A percentile compares a stretch with the other conserved stretches of the same genome.
Evolutionary conservation across 148 eudicot genomes (phyloP).

Genomic region (Persicaria maculosa): DNA sequence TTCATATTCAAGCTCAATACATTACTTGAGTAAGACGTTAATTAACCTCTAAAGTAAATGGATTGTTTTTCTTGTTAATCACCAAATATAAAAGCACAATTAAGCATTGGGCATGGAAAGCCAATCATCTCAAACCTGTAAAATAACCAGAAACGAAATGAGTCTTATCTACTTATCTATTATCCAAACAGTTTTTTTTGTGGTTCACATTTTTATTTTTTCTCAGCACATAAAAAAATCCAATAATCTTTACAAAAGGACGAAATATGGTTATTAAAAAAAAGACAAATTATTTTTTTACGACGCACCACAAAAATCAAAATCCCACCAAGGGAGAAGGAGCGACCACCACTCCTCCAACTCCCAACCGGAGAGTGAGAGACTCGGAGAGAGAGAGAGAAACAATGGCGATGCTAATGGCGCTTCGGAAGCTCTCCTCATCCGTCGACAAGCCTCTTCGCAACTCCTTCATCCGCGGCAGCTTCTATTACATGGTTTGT

Average conservation of each 20-base stretch:
- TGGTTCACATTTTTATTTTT: slow-evolving; percentile 4
- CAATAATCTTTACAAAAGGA: background rate
- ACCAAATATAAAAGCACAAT: no score
- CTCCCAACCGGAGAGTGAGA: background rate
- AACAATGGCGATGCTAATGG: slow-evolving; percentile 87
- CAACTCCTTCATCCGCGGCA: slow-evolving; percentile 47
- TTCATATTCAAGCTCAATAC: no score
- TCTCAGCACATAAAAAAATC: background rate
- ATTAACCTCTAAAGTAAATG: no score
- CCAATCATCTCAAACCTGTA: background rate
- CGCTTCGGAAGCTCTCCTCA: slow-evolving; percentile 72
- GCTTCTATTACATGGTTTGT: slow-evolving; percentile 61
- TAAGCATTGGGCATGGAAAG: background rate
- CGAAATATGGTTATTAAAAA: background rate
- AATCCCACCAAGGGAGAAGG: slow-evolving; percentile 3
- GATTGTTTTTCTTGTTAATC: no score
- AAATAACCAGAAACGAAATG: slow-evolving; percentile 7
- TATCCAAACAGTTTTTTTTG: slow-evolving; percentile 2
- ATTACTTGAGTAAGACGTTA: no score
- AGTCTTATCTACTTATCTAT: slow-evolving; percentile 6
- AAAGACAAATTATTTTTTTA: background rate
- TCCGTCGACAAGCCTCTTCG: slow-evolving; percentile 57
- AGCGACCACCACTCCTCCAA: background rate
- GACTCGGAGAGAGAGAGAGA: slow-evolving; percentile 11
- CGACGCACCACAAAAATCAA: slow-evolving; percentile 12